Evolutionary conservation across 345 rosid genomes (phyloP).

Genomic region (Citrus reticulata): DNA sequence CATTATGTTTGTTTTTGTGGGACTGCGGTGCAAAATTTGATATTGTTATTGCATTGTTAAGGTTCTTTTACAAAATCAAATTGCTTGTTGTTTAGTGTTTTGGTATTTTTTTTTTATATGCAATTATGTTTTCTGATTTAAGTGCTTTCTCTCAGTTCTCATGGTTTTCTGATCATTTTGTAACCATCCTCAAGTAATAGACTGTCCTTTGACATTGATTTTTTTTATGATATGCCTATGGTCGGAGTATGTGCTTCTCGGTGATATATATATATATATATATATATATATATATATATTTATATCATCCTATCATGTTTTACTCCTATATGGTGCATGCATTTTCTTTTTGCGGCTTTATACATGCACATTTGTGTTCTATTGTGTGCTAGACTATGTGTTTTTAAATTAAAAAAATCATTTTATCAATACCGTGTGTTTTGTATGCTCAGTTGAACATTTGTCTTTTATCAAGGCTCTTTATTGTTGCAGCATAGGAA

Average conservation of each 20-base stretch:
- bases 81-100: neutral
- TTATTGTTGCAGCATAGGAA: neutral
- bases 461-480: no score
- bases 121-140: neutral
- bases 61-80: neutral
- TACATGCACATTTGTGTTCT: neutral
- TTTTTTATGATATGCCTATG: neutral
- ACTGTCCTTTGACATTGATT: neutral
- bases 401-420: neutral
- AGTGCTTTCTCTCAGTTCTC: neutral
- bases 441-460: neutral
- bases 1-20: neutral
- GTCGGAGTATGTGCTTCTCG: conserved; percentile 1
- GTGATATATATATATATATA: neutral
- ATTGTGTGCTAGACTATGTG: neutral
- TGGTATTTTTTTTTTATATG: neutral
- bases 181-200: neutral
- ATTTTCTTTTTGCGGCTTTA: neutral
- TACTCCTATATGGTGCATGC: conserved; percentile 1
- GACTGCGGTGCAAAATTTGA: neutral
- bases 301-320: neutral
- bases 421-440: neutral
- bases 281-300: neutral
- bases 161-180: neutral
- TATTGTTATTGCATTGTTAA: neutral